These are phyloP conservation scores for Graphilbum fragrans DNA, from an alignment of 2,329 filamentous ascomycete species.

Conservation along the genomic window DNA sequence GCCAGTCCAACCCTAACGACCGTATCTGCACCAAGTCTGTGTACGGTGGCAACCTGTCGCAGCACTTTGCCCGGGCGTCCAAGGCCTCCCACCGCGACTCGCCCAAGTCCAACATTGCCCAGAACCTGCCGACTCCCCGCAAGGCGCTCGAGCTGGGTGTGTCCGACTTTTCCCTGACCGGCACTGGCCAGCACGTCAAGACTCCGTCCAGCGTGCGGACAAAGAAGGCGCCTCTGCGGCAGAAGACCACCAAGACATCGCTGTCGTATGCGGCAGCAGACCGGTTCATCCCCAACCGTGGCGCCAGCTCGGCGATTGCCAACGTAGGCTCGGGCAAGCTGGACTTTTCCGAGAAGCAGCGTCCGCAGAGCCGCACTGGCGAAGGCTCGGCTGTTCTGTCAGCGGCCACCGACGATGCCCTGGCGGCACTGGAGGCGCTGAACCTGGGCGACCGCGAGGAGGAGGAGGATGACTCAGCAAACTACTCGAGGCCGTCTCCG, in stretches of 20 bases:
- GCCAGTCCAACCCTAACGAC: conserved; percentile 35
- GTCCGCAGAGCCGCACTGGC: conserved; percentile 52
- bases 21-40: conserved; percentile 55
- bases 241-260: conserved; percentile 60
- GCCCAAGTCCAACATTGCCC: conserved; percentile 92
- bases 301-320: conserved; percentile 76
- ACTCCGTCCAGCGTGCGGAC: conserved; percentile 46
- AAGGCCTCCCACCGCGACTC: conserved; percentile 69
- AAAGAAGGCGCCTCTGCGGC: conserved; percentile 38
- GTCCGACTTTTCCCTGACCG: conserved; percentile 83
- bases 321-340: conserved; percentile 77
- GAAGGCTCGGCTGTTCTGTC: conserved; percentile 70
- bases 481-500: conserved; percentile 68
- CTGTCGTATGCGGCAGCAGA: conserved; percentile 71
- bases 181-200: conserved; percentile 55
- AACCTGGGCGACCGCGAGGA: conserved; percentile 48
- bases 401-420: conserved; percentile 67
- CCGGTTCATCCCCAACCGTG: conserved; percentile 91
- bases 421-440: conserved; percentile 67
- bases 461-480: conserved; percentile 55
- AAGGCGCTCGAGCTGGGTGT: conserved; percentile 78
- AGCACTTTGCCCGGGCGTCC: conserved; percentile 61
- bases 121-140: conserved; percentile 61
- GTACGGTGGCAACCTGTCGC: conserved; percentile 67
- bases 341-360: conserved; percentile 55